Conservation (phyloP, 2,329 filamentous ascomycete species). For the Aspergillus candidus region DNA sequence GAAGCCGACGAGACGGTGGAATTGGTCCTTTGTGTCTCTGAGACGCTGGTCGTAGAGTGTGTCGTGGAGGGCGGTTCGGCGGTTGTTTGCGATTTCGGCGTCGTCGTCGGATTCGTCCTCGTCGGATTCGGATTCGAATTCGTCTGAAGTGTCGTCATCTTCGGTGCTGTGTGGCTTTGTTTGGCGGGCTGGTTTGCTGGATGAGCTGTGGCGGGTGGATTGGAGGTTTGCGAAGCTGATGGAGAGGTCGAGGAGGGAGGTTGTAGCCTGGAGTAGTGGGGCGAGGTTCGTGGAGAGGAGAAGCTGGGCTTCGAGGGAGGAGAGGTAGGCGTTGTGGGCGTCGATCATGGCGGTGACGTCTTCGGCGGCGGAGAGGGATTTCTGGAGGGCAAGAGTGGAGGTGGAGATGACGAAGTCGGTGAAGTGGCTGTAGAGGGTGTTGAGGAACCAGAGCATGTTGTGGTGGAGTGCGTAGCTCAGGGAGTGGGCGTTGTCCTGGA, state of each 20-base stretch:
- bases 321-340: constrained; percentile 60
- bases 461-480: constrained; percentile 52
- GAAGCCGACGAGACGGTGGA: constrained; percentile 62
- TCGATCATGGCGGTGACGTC: constrained; percentile 78
- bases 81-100: constrained; percentile 37
- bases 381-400: constrained; percentile 51
- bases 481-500: constrained; percentile 28
- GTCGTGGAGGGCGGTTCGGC: constrained; percentile 31
- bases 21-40: constrained; percentile 54
- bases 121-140: constrained; percentile 5
- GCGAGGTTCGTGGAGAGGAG: constrained; percentile 63
- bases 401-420: constrained; percentile 65
- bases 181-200: constrained; percentile 33
- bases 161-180: constrained; percentile 13
- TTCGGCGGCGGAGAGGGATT: constrained; percentile 53
- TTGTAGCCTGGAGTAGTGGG: constrained; percentile 65
- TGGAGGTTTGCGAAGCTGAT: constrained; percentile 62
- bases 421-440: constrained; percentile 68
- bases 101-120: constrained; percentile 16
- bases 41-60: constrained; percentile 50
- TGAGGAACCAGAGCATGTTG: constrained; percentile 71
- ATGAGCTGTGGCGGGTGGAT: constrained; percentile 25
- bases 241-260: constrained; percentile 70
- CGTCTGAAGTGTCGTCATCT: constrained; percentile 23
- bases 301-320: constrained; percentile 59